A percentile compares a stretch with the other conserved stretches of the same genome.
These are phyloP conservation scores for Sporopachydermia quercuum DNA, from an alignment of 805 yeast genomes.

Conservation along the genomic window DNA sequence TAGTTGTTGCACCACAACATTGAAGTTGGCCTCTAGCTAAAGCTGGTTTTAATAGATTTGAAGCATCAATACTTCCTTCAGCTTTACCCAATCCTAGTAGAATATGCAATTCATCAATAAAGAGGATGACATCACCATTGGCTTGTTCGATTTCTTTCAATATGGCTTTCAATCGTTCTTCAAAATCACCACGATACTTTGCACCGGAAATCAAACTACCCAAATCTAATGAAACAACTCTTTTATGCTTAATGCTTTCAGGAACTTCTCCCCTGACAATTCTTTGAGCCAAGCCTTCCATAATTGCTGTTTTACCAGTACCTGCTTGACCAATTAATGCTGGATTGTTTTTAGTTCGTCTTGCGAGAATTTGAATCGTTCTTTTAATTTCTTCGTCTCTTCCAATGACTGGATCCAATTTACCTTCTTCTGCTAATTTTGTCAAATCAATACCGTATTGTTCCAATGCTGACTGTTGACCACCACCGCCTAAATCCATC, in stretches of 20 bases:
- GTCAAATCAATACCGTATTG: slow-evolving; percentile 80
- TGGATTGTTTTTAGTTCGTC: slow-evolving; percentile 92
- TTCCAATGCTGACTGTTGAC: slow-evolving; percentile 64
- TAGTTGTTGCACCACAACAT: slow-evolving; percentile 92
- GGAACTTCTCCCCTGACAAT: slow-evolving; percentile 89
- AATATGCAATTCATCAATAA: slow-evolving; percentile 84
- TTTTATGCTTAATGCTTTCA: slow-evolving; percentile 78
- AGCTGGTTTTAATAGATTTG: slow-evolving; percentile 84
- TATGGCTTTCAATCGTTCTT: slow-evolving; percentile 70
- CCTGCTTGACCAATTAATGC: slow-evolving; percentile 94
- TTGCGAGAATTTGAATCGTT: slow-evolving; percentile 79
- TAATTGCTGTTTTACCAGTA: slow-evolving; percentile 93
- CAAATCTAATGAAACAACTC: slow-evolving; percentile 69
- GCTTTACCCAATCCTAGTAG: slow-evolving; percentile 82
- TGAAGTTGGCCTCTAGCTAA: slow-evolving; percentile 85
- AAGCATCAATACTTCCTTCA: slow-evolving; percentile 93
- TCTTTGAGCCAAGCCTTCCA: slow-evolving; percentile 94
- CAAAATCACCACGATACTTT: slow-evolving; percentile 92
- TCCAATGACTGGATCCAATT: slow-evolving; percentile 93
- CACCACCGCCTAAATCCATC: slow-evolving; percentile 31
- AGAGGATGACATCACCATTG: slow-evolving; percentile 61
- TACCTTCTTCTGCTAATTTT: slow-evolving; percentile 74
- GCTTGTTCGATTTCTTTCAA: slow-evolving; percentile 73
- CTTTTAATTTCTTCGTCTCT: slow-evolving; percentile 90
- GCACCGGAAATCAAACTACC: slow-evolving; percentile 91